Percentiles rank a stretch among this genome's conserved stretches.
phyloP scores from a whole-genome alignment of 2,329 filamentous ascomycete genomes.

The Ophiocordyceps unilateralis region DNA sequence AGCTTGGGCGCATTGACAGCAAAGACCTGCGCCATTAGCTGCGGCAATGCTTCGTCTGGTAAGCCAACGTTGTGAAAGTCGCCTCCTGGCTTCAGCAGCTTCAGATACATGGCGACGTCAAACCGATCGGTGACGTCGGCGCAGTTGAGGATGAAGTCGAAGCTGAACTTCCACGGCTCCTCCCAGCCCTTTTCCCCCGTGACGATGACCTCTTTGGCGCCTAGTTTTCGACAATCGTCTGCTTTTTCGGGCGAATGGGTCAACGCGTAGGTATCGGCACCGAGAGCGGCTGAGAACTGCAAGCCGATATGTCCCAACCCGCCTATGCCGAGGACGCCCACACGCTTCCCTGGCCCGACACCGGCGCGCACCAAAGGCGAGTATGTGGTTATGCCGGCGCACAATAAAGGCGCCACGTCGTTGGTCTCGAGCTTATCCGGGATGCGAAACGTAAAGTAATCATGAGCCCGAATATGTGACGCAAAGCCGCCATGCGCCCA shows the following conservation, averaged over 20 bases:
- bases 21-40: slow-evolving; percentile 23
- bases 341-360: slow-evolving; percentile 50
- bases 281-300: slow-evolving; percentile 53
- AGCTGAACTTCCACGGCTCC: slow-evolving; percentile 30
- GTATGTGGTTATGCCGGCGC: slow-evolving; percentile 60
- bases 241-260: slow-evolving; percentile 41
- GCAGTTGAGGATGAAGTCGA: slow-evolving; percentile 33
- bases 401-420: slow-evolving; percentile 51
- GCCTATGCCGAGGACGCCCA: slow-evolving; percentile 57
- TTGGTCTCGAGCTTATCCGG: slow-evolving; percentile 32
- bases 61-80: slow-evolving; percentile 42
- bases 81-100: slow-evolving; percentile 31
- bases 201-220: slow-evolving; percentile 37
- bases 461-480: slow-evolving; percentile 29
- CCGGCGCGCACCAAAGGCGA: slow-evolving; percentile 49
- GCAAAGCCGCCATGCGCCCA: slow-evolving; percentile 48
- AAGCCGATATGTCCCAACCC: slow-evolving; percentile 60
- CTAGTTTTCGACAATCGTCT: slow-evolving; percentile 42
- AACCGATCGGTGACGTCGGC: slow-evolving; percentile 34
- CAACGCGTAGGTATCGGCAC: slow-evolving; percentile 47
- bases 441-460: slow-evolving; percentile 43
- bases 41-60: slow-evolving; percentile 29
- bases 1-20: slow-evolving; percentile 34
- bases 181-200: slow-evolving; percentile 37
- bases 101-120: slow-evolving; percentile 32